These are phyloP conservation scores for Isabelozyma heimii DNA, from an alignment of 805 yeast species.

Conservation along the genomic window DNA sequence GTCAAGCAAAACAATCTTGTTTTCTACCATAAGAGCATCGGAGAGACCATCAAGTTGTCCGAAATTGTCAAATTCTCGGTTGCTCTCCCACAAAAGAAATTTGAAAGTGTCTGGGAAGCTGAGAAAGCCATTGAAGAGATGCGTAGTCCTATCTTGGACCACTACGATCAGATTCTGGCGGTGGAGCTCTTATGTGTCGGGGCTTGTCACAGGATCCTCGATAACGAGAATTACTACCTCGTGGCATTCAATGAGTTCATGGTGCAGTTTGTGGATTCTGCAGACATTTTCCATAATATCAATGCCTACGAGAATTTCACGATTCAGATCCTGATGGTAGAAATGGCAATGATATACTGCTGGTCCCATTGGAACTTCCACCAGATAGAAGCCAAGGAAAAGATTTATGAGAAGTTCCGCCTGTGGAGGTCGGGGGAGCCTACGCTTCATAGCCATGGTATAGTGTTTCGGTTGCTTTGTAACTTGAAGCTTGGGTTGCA, in stretches of 20 bases:
- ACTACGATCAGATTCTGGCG: conserved; percentile 23
- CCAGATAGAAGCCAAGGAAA: conserved; percentile 1
- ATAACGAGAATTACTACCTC: conserved; percentile 25
- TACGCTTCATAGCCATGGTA: conserved; percentile 21
- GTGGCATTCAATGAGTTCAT: conserved; percentile 36
- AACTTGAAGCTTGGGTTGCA: conserved; percentile 29
- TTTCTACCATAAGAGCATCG: background rate
- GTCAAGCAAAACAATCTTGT: background rate
- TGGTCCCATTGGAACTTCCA: conserved; percentile 43
- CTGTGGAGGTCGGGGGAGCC: conserved; percentile 34
- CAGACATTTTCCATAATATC: conserved; percentile 25
- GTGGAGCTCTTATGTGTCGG: conserved; percentile 31
- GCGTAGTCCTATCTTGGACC: background rate
- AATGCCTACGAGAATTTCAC: conserved; percentile 6
- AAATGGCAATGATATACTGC: conserved; percentile 42
- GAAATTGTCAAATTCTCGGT: conserved; percentile 8
- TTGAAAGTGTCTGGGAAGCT: conserved; percentile 20
- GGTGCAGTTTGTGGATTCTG: conserved; percentile 39
- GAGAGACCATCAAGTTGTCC: conserved; percentile 8
- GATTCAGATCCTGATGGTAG: conserved; percentile 31
- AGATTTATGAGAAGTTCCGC: conserved; percentile 14
- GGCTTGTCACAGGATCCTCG: conserved; percentile 18
- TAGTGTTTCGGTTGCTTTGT: conserved; percentile 30
- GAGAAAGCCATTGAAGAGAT: conserved; percentile 19
- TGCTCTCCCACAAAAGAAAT: conserved; percentile 9